phyloP scores from a whole-genome alignment of 2,329 filamentous ascomycete species.

The Metarhizium brunneum region DNA sequence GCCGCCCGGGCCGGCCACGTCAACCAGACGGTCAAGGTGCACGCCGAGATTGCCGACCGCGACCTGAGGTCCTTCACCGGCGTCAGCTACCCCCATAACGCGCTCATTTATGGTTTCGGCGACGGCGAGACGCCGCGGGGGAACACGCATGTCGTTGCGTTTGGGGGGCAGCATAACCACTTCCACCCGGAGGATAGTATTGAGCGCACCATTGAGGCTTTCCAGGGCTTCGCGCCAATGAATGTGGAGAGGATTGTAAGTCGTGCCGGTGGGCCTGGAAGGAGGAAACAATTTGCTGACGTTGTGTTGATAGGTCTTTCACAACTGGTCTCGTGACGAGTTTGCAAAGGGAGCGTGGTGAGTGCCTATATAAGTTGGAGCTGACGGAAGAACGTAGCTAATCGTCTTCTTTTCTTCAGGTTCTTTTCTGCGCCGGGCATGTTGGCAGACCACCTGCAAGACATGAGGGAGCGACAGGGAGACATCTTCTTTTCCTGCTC shows the following conservation, averaged over 20 bases:
- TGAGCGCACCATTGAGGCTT: constrained; percentile 18
- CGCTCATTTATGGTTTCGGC: constrained; percentile 32
- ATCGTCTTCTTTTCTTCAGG: constrained; percentile 2
- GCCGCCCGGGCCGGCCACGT: constrained; percentile 31
- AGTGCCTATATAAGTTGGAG: constrained; percentile 1
- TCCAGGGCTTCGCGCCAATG: constrained; percentile 24
- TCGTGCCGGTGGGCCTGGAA: neutral
- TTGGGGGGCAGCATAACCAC: constrained; percentile 32
- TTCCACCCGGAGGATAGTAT: constrained; percentile 34
- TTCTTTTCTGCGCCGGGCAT: constrained; percentile 30
- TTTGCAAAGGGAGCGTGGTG: constrained; percentile 35
- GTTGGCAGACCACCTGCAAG: constrained; percentile 26
- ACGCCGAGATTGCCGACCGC: constrained; percentile 30
- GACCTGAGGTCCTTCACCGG: constrained; percentile 34
- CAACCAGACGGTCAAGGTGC: constrained; percentile 36
- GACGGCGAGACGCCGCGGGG: constrained; percentile 34
- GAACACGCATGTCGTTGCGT: constrained; percentile 38
- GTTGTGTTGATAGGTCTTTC: constrained; percentile 26
- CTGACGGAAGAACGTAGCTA: neutral
- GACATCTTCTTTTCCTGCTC: constrained; percentile 37
- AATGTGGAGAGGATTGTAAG: constrained; percentile 18
- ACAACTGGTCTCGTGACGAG: constrained; percentile 39
- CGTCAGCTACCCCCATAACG: constrained; percentile 32
- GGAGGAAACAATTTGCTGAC: neutral
- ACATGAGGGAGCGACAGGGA: constrained; percentile 30